Evolutionary conservation across 345 rosid genomes (phyloP), one percentile per base, ranked within the genome.

Genomic region (Linum tenue): DNA sequence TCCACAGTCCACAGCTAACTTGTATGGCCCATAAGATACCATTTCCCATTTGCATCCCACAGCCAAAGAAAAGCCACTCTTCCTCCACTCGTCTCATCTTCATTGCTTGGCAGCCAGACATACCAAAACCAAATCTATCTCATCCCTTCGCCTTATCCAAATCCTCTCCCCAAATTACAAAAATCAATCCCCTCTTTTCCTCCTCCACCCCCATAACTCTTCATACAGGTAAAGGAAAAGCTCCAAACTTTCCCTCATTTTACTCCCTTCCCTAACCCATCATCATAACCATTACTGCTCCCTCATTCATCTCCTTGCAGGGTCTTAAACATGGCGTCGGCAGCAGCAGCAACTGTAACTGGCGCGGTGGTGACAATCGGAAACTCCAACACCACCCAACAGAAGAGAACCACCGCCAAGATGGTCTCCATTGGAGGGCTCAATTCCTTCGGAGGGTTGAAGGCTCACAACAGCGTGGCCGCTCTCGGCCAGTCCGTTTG

Each of bases 401-500:
- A 64, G 37, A 62, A 70, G 63, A 77, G 62, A 69, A 73, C 43
- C 66, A 72, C 31, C 56, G 9, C 64, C 5, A 75, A 76, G 31
- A 69, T 72, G 10, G 67, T 73, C 8, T 75, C 74, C 73, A 7
- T 81, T 36, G 75, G 35, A 57, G 83, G 83, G 59, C 67, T 79
- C 51, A 77, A 73, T 22, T 65, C 74, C 0, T 79, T 67, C 16
- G 81, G 38, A 85, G 78, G 70, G 31, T 22, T 22, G 31, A 22
- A 22, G 31, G 31, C 31, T 22, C 31, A 22, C 31, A 22, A 22
- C 31, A 22, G 31, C 31, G 31, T 22, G 31, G 31, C 31, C 31
- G 78, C 84, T 14, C 73, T 77, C 65, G 78, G 77, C 76, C 66
- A 38, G 60, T 80, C 82, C 2, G 58, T 69, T 15, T 39, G 68